Evolutionary conservation across 2,329 filamentous ascomycete genomes (phyloP), one percentile per base, ranked within the genome.

Genomic region (Daldinia eschscholtzii): DNA sequence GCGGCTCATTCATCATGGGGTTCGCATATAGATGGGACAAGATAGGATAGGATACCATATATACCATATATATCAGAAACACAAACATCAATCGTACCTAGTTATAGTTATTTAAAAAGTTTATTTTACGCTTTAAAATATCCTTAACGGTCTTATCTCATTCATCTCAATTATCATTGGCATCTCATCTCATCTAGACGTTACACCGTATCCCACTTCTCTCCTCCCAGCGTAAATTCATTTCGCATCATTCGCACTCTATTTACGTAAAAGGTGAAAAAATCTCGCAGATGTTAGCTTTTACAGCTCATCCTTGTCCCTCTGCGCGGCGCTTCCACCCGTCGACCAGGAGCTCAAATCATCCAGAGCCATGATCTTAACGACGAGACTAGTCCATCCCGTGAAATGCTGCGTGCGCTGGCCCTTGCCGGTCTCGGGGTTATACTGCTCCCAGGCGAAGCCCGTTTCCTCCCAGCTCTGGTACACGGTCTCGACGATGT

Each of bases 371-470:
- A 98, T 97, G 73, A 99, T 93, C 85, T 97, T 98, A 52, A 98
- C 94, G 55, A 98, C 93, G 81, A 98, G 84, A 79, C 93, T 97
- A n/a, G 96, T 99, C 96, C 96, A 99, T 57, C 96, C 96, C 0
- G 96, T 98, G 79, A 99, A 99, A 81, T 98, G 95, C 84, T 98
- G 94, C 4, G 94, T 98, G 46, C 96, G 87, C 84, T 98, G 95
- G n/a, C 96, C 96, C 60, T 88, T 88, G 52, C 96, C 96, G 3
- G 93, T 97, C 75, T 97, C 93, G 0, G 94, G 93, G 79, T 97
- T 93, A 80, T 98, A 99, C 82, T 99, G 96, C 82, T 99, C 96
- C 95, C 95, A 99, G 0, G 95, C 96, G 79, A 98, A 98, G 18
- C 95, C 95, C 0, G 96, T 98, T 77, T 93, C 89, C 78, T 91